A percentile compares a stretch with the other conserved stretches of the same genome.
Conservation (phyloP, 2,329 filamentous ascomycete species). For the Calonectria fujianensis region DNA sequence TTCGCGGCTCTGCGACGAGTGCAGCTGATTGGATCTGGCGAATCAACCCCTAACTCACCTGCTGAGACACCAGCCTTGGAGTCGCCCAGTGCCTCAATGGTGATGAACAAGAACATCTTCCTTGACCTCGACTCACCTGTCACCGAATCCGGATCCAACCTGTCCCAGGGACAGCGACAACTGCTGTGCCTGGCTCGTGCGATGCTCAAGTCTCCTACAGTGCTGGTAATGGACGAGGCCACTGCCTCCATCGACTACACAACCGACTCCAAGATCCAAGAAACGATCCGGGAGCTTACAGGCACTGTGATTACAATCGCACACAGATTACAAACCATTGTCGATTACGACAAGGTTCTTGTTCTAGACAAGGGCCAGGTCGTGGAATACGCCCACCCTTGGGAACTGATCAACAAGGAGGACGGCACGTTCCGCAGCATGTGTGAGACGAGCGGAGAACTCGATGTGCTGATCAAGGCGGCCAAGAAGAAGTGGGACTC, state of each 20-base stretch:
- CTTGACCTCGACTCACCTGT: constrained; percentile 88
- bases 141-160: constrained; percentile 92
- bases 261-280: constrained; percentile 96
- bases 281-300: constrained; percentile 93
- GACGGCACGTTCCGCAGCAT: constrained; percentile 78
- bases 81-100: constrained; percentile 58
- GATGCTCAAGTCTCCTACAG: constrained; percentile 91
- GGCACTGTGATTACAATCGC: constrained; percentile 98
- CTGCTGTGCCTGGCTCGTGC: constrained; percentile 95
- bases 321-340: constrained; percentile 95
- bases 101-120: constrained; percentile 96
- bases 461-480: constrained; percentile 69
- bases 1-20: constrained; percentile 91
- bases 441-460: constrained; percentile 79
- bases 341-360: constrained; percentile 97
- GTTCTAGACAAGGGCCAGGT: constrained; percentile 93
- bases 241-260: constrained; percentile 98
- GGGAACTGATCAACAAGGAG: constrained; percentile 83
- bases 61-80: constrained; percentile 53
- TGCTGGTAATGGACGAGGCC: constrained; percentile 99
- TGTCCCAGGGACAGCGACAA: constrained; percentile 97
- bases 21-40: constrained; percentile 84
- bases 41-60: constrained; percentile 60
- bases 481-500: constrained; percentile 73
- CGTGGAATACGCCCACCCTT: constrained; percentile 93